Conservation (phyloP, 2,329 filamentous ascomycete genomes). For the Alternaria consortialis region DNA sequence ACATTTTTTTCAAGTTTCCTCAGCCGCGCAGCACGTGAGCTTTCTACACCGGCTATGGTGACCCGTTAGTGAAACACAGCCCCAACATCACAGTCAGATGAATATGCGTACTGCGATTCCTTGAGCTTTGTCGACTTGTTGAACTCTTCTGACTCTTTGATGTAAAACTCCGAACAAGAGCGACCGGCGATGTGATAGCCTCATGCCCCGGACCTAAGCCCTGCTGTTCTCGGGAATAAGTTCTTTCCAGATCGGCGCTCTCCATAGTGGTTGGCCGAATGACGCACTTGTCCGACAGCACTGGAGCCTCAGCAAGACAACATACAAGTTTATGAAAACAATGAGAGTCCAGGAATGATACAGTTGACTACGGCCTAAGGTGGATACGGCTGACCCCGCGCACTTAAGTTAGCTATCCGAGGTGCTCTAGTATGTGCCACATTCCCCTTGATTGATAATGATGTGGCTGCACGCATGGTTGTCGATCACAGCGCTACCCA, state of each 20-base stretch:
- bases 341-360: slow-evolving; percentile 5
- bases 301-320: background rate
- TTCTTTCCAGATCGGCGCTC: slow-evolving; percentile 42
- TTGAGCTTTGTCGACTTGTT: slow-evolving; percentile 20
- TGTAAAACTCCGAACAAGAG: slow-evolving; percentile 40
- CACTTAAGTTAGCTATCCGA: slow-evolving; percentile 20
- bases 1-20: slow-evolving; percentile 33
- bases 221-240: slow-evolving; percentile 47
- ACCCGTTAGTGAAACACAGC: slow-evolving; percentile 11
- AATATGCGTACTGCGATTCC: slow-evolving; percentile 24
- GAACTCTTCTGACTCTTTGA: slow-evolving; percentile 30
- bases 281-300: slow-evolving; percentile 20
- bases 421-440: slow-evolving; percentile 8
- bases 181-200: slow-evolving; percentile 36
- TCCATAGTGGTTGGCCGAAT: slow-evolving; percentile 24
- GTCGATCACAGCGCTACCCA: slow-evolving; percentile 19
- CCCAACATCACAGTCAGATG: background rate
- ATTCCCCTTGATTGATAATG: slow-evolving; percentile 1
- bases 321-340: slow-evolving; percentile 1
- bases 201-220: slow-evolving; percentile 36
- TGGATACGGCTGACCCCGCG: slow-evolving; percentile 13
- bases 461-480: slow-evolving; percentile 15
- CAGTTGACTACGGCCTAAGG: background rate
- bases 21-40: slow-evolving; percentile 25
- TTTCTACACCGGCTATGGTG: slow-evolving; percentile 27